These are phyloP conservation scores for Xanthoconium separans DNA, from an alignment of 1,284 basidiomycete species.

Conservation along the genomic window DNA sequence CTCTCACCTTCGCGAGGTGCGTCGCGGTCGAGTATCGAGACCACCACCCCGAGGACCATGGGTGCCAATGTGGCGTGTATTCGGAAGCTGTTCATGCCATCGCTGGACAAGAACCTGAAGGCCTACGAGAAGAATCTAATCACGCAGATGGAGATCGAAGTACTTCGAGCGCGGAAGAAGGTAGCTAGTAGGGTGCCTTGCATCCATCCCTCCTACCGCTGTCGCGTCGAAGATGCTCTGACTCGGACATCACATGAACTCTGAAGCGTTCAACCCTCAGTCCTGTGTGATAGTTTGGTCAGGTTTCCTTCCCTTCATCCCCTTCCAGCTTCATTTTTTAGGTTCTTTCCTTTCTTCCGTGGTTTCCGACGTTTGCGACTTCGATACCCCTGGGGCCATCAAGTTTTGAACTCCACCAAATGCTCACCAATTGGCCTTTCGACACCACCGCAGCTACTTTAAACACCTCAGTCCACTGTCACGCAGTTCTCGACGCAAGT, in stretches of 20 bases:
- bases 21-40: neutral
- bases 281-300: too few relatives aligned
- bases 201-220: neutral
- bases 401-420: too few relatives aligned
- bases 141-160: neutral
- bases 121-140: neutral
- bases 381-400: too few relatives aligned
- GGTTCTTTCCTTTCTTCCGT: too few relatives aligned
- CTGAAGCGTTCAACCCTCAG: neutral
- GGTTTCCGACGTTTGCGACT: too few relatives aligned
- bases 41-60: neutral
- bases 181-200: neutral
- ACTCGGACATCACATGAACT: neutral
- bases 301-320: too few relatives aligned
- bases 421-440: too few relatives aligned
- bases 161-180: neutral
- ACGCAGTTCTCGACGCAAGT: too few relatives aligned
- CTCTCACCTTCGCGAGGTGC: neutral
- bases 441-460: too few relatives aligned
- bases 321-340: too few relatives aligned
- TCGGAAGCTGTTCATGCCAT: conserved; percentile 2
- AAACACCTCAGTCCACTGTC: too few relatives aligned
- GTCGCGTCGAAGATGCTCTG: neutral
- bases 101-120: conserved; percentile 1
- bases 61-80: neutral